Conservation (phyloP, 306 rosid species). For the Macrotyloma uniflorum region DNA sequence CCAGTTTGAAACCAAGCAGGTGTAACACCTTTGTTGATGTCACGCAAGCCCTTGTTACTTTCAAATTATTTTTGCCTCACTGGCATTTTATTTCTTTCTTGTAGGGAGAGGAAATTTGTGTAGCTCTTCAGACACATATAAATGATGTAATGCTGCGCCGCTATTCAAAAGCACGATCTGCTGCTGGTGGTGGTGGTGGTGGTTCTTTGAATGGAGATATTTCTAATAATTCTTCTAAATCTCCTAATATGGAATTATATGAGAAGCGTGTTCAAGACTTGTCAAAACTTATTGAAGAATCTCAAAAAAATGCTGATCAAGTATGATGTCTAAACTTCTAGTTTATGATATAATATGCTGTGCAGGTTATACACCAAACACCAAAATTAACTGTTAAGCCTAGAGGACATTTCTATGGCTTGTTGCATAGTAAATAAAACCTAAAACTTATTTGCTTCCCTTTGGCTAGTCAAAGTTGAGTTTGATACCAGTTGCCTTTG, state of each 20-base stretch:
- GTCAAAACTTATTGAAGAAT: slow-evolving; percentile 79
- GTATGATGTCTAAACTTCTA: slow-evolving; percentile 56
- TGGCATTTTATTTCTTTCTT: slow-evolving; percentile 23
- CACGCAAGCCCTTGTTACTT: background rate
- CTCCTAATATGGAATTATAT: slow-evolving; percentile 60
- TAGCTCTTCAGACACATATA: slow-evolving; percentile 97
- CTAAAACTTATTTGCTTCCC: background rate
- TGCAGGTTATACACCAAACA: slow-evolving; percentile 5
- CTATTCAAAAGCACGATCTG: slow-evolving; percentile 83
- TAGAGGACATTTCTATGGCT: background rate
- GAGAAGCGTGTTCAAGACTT: slow-evolving; percentile 80
- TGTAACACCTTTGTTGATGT: slow-evolving; percentile 31
- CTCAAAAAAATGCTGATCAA: slow-evolving; percentile 77
- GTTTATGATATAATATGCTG: background rate
- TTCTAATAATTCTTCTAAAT: slow-evolving; percentile 56
- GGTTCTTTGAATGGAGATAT: slow-evolving; percentile 70
- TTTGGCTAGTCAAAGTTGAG: slow-evolving; percentile 12
- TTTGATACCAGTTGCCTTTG: slow-evolving; percentile 1
- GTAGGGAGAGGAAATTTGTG: slow-evolving; percentile 98
- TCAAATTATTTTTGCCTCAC: slow-evolving; percentile 8
- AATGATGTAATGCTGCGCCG: slow-evolving; percentile 99
- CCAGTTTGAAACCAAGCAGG: slow-evolving; percentile 99
- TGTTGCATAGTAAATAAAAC: slow-evolving; percentile 23
- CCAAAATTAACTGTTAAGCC: slow-evolving; percentile 24
- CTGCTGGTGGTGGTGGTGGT: slow-evolving; percentile 57